These are phyloP conservation scores for Solanum ossicruentum DNA, from an alignment of 257 asterid species.

Conservation along the genomic window DNA sequence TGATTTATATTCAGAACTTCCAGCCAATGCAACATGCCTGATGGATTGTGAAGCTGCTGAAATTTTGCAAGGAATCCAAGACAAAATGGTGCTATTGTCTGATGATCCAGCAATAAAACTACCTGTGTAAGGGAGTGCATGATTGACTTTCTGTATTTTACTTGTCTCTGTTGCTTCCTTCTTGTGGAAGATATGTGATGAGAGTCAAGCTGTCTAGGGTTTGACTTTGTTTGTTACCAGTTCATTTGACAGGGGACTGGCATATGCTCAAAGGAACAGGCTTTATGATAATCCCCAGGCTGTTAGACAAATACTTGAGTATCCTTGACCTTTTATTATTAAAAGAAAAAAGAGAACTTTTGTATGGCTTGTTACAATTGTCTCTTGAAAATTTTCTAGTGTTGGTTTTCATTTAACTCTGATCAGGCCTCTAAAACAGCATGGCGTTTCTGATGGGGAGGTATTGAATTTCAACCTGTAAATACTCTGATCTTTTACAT, in stretches of 20 bases:
- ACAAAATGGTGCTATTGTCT: slow-evolving; percentile 59
- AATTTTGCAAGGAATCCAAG: slow-evolving; percentile 64
- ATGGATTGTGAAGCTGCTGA: slow-evolving; percentile 92
- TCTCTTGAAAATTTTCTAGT: not conserved
- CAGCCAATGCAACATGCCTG: slow-evolving; percentile 46
- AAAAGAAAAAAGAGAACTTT: not conserved
- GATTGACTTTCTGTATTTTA: slow-evolving; percentile 1
- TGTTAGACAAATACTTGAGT: slow-evolving; percentile 59
- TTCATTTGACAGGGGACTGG: slow-evolving; percentile 69
- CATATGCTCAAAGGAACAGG: slow-evolving; percentile 59
- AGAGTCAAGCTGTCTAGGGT: not conserved
- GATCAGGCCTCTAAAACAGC: slow-evolving; percentile 55
- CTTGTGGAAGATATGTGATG: not conserved
- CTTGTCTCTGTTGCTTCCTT: not conserved
- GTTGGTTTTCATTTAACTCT: slow-evolving; percentile 36
- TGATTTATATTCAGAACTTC: slow-evolving; percentile 42
- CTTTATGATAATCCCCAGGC: slow-evolving; percentile 33
- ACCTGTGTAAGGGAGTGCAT: slow-evolving; percentile 51
- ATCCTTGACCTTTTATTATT: slow-evolving; percentile 33
- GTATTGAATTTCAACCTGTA: slow-evolving; percentile 25
- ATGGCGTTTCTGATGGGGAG: slow-evolving; percentile 74
- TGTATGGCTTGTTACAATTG: not conserved
- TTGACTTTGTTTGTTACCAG: slow-evolving; percentile 21
- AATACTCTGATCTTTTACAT: not conserved
- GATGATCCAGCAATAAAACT: slow-evolving; percentile 72